Evolutionary conservation across 257 asterid genomes (phyloP).

Genomic region (Craterostigma plantagineum): DNA sequence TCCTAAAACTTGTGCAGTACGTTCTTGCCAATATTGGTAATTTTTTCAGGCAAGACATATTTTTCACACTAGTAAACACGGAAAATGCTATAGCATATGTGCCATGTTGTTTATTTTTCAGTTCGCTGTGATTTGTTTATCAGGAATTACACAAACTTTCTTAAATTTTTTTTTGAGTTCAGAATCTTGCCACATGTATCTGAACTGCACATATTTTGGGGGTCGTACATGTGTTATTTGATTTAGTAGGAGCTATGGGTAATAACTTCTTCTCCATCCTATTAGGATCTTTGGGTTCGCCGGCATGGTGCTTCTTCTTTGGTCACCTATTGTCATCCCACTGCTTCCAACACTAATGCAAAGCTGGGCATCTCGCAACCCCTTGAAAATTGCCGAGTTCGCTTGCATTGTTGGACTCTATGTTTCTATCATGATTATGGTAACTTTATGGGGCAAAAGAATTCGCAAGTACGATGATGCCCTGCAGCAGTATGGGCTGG

Average conservation of each 20-base stretch:
- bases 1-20: background rate
- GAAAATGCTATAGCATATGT: too few relatives aligned
- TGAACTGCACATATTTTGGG: too few relatives aligned
- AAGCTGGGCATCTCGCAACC: conserved; percentile 53
- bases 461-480: conserved; percentile 74
- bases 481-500: conserved; percentile 64
- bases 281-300: conserved; percentile 63
- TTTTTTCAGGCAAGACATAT: background rate
- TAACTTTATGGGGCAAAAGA: conserved; percentile 78
- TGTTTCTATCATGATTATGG: conserved; percentile 42
- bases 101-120: too few relatives aligned
- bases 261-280: conserved; percentile 3
- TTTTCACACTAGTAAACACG: too few relatives aligned
- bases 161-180: too few relatives aligned
- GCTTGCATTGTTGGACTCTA: conserved; percentile 76
- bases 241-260: too few relatives aligned
- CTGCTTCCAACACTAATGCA: conserved; percentile 70
- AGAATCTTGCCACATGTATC: too few relatives aligned
- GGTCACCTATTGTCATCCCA: conserved; percentile 85
- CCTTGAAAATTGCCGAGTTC: conserved; percentile 49
- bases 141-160: too few relatives aligned
- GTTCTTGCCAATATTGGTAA: background rate
- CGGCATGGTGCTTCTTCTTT: conserved; percentile 75
- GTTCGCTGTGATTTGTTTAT: too few relatives aligned
- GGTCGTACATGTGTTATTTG: too few relatives aligned